phyloP scores from a whole-genome alignment of 2,329 filamentous ascomycete species.

The Conoideocrella luteorostrata region DNA sequence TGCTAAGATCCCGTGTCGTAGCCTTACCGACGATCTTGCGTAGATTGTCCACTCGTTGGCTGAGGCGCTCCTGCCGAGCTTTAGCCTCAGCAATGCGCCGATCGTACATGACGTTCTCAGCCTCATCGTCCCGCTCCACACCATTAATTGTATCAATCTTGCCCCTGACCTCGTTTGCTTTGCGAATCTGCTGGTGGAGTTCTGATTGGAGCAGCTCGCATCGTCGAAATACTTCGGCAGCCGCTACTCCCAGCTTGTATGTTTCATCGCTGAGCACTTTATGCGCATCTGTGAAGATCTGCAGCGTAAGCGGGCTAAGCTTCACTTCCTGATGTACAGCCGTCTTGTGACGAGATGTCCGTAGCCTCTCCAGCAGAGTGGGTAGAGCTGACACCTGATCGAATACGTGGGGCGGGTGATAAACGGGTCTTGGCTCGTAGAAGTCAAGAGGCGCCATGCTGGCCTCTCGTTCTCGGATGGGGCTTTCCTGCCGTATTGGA shows the following conservation, averaged over 20 bases:
- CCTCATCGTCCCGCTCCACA: slow-evolving; percentile 39
- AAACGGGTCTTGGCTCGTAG: slow-evolving; percentile 59
- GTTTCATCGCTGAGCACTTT: slow-evolving; percentile 65
- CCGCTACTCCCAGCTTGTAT: slow-evolving; percentile 59
- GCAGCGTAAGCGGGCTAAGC: slow-evolving; percentile 63
- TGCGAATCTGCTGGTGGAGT: slow-evolving; percentile 59
- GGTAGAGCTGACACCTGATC: slow-evolving; percentile 51
- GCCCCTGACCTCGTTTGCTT: slow-evolving; percentile 57
- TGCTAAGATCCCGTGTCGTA: slow-evolving; percentile 35
- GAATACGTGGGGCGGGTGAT: slow-evolving; percentile 56
- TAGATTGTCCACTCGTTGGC: slow-evolving; percentile 54
- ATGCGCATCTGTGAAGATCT: slow-evolving; percentile 67
- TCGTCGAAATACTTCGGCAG: slow-evolving; percentile 65
- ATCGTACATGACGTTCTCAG: slow-evolving; percentile 52
- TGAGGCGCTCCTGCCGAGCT: slow-evolving; percentile 49
- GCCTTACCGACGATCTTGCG: slow-evolving; percentile 36
- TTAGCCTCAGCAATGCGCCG: slow-evolving; percentile 49
- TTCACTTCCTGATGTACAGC: slow-evolving; percentile 61
- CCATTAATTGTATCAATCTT: slow-evolving; percentile 59
- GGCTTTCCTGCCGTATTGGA: slow-evolving; percentile 36
- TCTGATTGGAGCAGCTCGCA: slow-evolving; percentile 64
- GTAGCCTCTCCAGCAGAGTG: slow-evolving; percentile 46
- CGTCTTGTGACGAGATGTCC: slow-evolving; percentile 54
- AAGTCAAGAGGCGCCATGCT: slow-evolving; percentile 43
- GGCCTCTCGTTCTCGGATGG: slow-evolving; percentile 33